A percentile compares a stretch with the other conserved stretches of the same genome.
Conservation (phyloP, 495 filamentous ascomycete species). For the Saxophila tyrrhenica region DNA sequence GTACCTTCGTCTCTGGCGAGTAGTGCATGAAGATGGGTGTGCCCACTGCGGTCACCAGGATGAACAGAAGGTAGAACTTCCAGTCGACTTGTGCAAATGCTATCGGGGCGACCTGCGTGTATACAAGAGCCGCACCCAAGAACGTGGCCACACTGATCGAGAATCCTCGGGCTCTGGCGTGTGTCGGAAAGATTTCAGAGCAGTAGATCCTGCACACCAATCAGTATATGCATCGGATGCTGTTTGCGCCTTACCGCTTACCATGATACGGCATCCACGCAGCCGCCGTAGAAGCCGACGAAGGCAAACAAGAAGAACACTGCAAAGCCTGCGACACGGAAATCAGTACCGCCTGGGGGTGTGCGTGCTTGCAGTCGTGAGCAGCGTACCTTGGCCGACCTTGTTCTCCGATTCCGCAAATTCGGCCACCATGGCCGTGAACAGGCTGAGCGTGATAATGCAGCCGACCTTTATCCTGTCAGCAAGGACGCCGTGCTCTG, state of each 20-base stretch:
- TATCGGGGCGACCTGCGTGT: conserved; percentile 11
- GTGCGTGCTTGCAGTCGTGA: too few relatives aligned
- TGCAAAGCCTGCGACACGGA: too few relatives aligned
- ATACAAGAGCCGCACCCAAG: conserved; percentile 6
- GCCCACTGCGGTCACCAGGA: conserved; percentile 6
- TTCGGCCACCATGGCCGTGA: conserved; percentile 6
- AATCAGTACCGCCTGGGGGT: too few relatives aligned
- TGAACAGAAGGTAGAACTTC: conserved; percentile 26
- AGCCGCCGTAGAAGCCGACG: neutral
- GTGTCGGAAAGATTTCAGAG: conserved; percentile 16
- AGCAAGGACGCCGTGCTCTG: neutral
- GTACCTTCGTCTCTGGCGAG: neutral
- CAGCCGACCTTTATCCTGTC: neutral
- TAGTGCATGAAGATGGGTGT: neutral
- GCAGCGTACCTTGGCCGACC: conserved; percentile 13
- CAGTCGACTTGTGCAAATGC: conserved; percentile 21
- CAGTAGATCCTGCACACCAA: conserved; percentile 8
- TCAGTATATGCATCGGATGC: neutral
- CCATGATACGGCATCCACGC: conserved; percentile 5
- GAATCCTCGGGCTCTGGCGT: neutral
- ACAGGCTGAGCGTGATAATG: neutral
- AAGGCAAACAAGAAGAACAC: conserved; percentile 16
- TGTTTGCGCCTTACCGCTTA: neutral
- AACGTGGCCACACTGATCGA: neutral
- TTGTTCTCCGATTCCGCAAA: conserved; percentile 14